These are phyloP conservation scores for Coemansia sp. DNA, from an alignment of 192 early-diverging fungal genomes.

Conservation along the genomic window DNA sequence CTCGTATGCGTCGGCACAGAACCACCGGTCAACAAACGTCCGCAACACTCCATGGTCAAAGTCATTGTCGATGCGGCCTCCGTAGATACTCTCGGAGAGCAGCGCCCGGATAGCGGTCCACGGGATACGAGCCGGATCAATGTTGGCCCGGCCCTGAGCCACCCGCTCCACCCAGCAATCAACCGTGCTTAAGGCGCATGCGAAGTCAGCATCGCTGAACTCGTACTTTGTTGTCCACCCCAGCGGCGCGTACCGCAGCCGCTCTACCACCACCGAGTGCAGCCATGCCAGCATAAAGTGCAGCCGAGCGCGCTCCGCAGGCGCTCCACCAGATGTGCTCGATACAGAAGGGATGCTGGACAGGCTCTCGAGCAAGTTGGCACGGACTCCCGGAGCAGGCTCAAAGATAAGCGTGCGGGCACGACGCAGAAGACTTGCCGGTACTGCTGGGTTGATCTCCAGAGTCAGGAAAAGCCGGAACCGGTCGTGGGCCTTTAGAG, in stretches of 20 bases:
- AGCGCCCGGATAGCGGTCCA: constrained; percentile 90
- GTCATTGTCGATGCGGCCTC: constrained; percentile 93
- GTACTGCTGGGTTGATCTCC: constrained; percentile 96
- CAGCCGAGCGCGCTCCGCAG: constrained; percentile 82
- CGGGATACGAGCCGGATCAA: constrained; percentile 91
- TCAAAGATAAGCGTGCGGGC: constrained; percentile 94
- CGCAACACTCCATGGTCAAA: constrained; percentile 85
- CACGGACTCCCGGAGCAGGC: constrained; percentile 93
- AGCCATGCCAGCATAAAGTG: constrained; percentile 97
- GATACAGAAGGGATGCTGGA: background rate
- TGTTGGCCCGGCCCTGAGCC: constrained; percentile 78
- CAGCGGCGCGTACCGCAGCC: constrained; percentile 92
- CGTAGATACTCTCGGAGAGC: constrained; percentile 88
- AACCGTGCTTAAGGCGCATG: constrained; percentile 82
- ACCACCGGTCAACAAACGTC: constrained; percentile 80
- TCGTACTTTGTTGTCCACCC: constrained; percentile 98
- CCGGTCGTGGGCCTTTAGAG: constrained; percentile 72
- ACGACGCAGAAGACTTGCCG: constrained; percentile 83
- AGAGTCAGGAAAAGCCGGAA: constrained; percentile 98
- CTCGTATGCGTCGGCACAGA: constrained; percentile 76
- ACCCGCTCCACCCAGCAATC: constrained; percentile 89
- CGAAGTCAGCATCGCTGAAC: constrained; percentile 97
- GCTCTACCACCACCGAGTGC: constrained; percentile 92
- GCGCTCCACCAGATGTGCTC: constrained; percentile 25
- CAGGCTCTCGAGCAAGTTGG: constrained; percentile 84